These are phyloP conservation scores for Cladosporium sp. DNA, from an alignment of 2,329 filamentous ascomycete genomes.

Conservation along the genomic window DNA sequence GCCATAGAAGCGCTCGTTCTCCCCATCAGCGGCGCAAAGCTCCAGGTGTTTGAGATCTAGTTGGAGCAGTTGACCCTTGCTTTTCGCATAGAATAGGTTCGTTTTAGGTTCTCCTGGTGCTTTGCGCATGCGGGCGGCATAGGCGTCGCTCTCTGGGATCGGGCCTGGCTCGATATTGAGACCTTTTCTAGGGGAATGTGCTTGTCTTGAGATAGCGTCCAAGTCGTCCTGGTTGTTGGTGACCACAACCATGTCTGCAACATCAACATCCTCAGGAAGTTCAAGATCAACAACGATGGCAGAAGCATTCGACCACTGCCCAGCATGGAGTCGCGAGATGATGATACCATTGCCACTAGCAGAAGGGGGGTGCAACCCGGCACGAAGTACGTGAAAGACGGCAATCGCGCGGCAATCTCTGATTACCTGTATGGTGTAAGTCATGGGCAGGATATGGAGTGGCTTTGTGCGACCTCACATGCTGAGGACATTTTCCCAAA, in stretches of 20 bases:
- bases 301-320: background rate
- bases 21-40: background rate
- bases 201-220: background rate
- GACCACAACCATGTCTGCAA: background rate
- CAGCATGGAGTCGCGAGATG: background rate
- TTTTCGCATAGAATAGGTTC: background rate
- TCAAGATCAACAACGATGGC: background rate
- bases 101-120: background rate
- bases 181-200: background rate
- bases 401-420: background rate
- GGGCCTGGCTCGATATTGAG: background rate
- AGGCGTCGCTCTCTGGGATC: background rate
- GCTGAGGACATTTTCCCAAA: background rate
- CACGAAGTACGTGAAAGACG: background rate
- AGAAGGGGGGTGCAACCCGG: background rate
- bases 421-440: background rate
- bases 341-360: conserved; percentile 1
- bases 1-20: conserved; percentile 1
- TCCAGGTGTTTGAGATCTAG: background rate
- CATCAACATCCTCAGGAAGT: background rate
- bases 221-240: background rate
- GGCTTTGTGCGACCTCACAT: background rate
- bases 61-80: background rate
- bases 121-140: background rate
- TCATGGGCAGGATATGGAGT: background rate